Evolutionary conservation across 768 basidiomycete species (phyloP).

Genomic region (Kwoniella sp.): DNA sequence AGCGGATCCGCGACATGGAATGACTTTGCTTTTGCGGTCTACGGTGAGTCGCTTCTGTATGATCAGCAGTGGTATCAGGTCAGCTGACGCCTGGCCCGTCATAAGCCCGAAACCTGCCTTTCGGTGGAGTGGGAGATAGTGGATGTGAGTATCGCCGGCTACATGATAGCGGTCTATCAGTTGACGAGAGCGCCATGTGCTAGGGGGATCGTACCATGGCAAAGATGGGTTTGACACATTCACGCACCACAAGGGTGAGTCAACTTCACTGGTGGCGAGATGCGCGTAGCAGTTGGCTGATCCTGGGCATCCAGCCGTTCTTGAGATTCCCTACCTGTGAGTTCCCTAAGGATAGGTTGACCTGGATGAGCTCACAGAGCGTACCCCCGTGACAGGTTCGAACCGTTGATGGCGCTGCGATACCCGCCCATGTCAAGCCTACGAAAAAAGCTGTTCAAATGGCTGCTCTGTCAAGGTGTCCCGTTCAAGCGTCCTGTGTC

Average conservation of each 20-base stretch:
- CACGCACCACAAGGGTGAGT: constrained; percentile 43
- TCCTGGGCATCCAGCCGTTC: background rate
- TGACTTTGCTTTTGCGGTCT: constrained; percentile 38
- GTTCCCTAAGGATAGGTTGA: too few species aligned
- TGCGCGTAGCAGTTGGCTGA: background rate
- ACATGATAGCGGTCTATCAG: too few species aligned
- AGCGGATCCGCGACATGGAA: constrained; percentile 47
- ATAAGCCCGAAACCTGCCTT: constrained; percentile 36
- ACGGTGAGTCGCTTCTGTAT: constrained; percentile 25
- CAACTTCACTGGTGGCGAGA: background rate
- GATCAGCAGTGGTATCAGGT: background rate
- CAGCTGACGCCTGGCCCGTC: background rate
- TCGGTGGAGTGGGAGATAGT: constrained; percentile 49
- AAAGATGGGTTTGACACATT: constrained; percentile 44
- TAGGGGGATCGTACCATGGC: constrained; percentile 47
- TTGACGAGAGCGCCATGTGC: too few species aligned
- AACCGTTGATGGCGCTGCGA: constrained; percentile 40
- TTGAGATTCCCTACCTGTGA: constrained; percentile 22
- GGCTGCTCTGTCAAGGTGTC: constrained; percentile 8
- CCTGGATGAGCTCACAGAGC: background rate
- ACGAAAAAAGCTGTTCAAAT: constrained; percentile 10
- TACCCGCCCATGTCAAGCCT: constrained; percentile 35
- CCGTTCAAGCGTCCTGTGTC: constrained; percentile 19
- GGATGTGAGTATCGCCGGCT: constrained; percentile 40
- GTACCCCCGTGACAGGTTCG: constrained; percentile 26